Conservation (phyloP, 1,284 basidiomycete genomes). For the Boletus sp. region DNA sequence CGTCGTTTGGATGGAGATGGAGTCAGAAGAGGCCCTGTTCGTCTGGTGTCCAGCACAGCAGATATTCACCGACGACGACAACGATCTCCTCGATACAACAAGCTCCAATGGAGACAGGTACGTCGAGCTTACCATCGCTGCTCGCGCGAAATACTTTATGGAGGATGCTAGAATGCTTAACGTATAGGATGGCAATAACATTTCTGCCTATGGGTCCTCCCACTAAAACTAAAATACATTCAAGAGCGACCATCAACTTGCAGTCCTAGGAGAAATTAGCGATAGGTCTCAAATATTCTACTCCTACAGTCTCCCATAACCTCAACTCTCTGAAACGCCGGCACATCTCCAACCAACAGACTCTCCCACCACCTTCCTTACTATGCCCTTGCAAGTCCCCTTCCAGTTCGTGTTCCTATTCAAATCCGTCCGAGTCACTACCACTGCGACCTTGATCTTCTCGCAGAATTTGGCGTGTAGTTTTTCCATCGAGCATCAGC, state of each 20-base stretch:
- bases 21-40: no score
- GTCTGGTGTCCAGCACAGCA: no score
- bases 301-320: conserved; percentile 4
- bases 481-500: conserved; percentile 13
- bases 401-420: conserved; percentile 28
- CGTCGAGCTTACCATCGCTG: no score
- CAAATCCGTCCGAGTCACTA: conserved; percentile 38
- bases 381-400: conserved; percentile 24
- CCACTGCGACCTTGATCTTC: conserved; percentile 16
- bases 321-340: conserved; percentile 7
- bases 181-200: no score
- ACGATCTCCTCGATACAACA: no score
- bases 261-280: conserved; percentile 3
- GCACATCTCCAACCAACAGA: conserved; percentile 11
- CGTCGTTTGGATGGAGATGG: no score
- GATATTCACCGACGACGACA: no score
- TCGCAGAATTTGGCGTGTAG: conserved; percentile 16
- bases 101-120: no score
- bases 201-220: no score
- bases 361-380: background rate
- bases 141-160: no score
- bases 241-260: background rate
- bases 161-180: no score
- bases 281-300: conserved; percentile 6
- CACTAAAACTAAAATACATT: background rate